Base-by-base conservation (phyloP, 352 stramenopile genomes). In the Pythium folliculosum region DNA sequence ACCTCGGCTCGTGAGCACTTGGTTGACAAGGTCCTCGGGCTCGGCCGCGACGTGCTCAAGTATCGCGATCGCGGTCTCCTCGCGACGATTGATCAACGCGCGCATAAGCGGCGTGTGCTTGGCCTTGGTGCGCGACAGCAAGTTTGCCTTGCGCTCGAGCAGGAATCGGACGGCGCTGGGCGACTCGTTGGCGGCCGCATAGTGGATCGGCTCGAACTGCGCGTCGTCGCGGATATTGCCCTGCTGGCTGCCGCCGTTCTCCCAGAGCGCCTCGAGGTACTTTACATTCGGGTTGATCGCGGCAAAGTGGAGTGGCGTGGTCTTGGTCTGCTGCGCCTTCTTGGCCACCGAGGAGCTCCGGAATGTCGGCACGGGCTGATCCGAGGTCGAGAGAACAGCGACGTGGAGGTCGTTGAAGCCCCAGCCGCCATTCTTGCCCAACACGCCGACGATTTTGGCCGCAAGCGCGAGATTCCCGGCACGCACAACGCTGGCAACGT, bases 211-310 rank as follows among this genome's bases (percentile, higher is more conserved):
- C 51, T 89, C 80, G 53, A 79, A 91, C 0, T 73, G 73, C 49
- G 73, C 63, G n/a, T 86, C 77, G 23, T 89, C 83, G 69, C 76
- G 5, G 53, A 70, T 3, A 66, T 64, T 21, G 60, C 35, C n/a
- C 4, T 59, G 77, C 22, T 89, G 79, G 23, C 74, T 75, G 0
- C 83, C 73, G 8, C 67, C 79, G 3, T 71, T 69, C 9, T 79
- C 78, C 80, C 80, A 91, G 8, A 93, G 68, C 19, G 69, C 56
- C 32, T 81, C 63, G n/a, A 93, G 65, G 49, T 89, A 88, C 63
- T 77, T 82, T 0, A 62, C 71, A 35, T 91, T 88, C 9, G 85
- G 83, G 32, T 93, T 91, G 54, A 93, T 90, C 0, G 78, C 77
- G 12, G 85, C 83, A 25, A 93, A 60, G 48, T 93, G 85, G n/a